These are phyloP conservation scores for Globisporangium yorkense DNA, from an alignment of 352 stramenopile species.

Conservation along the genomic window DNA sequence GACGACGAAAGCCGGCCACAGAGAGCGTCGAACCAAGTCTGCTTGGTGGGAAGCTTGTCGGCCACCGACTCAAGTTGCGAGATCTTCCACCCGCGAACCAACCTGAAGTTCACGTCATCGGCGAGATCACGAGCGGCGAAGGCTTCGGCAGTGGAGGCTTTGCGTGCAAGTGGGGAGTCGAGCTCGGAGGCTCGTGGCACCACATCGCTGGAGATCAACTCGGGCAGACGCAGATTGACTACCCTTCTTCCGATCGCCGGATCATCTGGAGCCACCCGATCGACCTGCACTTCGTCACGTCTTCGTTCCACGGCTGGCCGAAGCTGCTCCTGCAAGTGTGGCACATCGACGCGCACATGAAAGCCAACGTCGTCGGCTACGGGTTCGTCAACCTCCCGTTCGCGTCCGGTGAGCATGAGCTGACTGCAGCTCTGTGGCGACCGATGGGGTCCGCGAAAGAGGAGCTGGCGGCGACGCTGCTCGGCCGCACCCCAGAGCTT, in stretches of 20 bases:
- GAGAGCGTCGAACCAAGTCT: background rate
- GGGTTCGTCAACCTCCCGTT: constrained; percentile 58
- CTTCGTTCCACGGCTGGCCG: constrained; percentile 55
- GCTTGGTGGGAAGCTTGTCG: background rate
- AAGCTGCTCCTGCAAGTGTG: constrained; percentile 64
- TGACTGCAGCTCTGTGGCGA: constrained; percentile 49
- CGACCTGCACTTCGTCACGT: constrained; percentile 57
- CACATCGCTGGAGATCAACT: constrained; percentile 53
- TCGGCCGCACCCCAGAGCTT: constrained; percentile 50
- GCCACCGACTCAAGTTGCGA: constrained; percentile 15
- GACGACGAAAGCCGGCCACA: background rate
- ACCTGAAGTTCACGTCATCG: constrained; percentile 65
- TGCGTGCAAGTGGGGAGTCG: constrained; percentile 64
- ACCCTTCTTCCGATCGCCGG: constrained; percentile 20
- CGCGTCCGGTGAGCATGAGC: constrained; percentile 35
- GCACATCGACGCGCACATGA: constrained; percentile 42
- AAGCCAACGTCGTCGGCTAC: constrained; percentile 44
- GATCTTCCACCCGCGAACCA: constrained; percentile 33
- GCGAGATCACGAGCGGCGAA: constrained; percentile 55
- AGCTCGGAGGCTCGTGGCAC: constrained; percentile 50
- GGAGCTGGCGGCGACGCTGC: constrained; percentile 38
- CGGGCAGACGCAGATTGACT: constrained; percentile 63
- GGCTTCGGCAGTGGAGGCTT: constrained; percentile 39
- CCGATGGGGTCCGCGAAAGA: constrained; percentile 46
- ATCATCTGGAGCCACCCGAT: constrained; percentile 60